A percentile compares a stretch with the other conserved stretches of the same genome.
Evolutionary conservation across 148 eudicot species (phyloP).

Genomic region (Polygonum maritimum): DNA sequence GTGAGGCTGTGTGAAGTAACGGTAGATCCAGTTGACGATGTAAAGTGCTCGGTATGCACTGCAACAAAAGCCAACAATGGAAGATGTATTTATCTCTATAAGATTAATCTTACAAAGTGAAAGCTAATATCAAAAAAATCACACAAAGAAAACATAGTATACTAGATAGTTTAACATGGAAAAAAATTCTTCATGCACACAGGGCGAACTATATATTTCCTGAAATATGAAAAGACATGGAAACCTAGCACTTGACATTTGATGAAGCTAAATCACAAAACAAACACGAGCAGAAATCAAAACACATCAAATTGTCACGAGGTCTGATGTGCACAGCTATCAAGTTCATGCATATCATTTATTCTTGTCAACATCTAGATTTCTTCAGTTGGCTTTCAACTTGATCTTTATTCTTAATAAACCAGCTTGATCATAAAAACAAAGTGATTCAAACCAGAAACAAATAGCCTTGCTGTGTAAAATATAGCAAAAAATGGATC

Average conservation of each 20-base stretch:
- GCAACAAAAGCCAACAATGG: constrained; percentile 7
- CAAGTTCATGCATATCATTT: not conserved
- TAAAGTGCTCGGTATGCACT: constrained; percentile 88
- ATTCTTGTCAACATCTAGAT: not conserved
- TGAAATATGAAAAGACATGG: not conserved
- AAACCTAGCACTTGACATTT: not conserved
- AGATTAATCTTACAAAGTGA: not conserved
- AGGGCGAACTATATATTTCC: not conserved
- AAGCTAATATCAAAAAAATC: not conserved
- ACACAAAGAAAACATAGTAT: not conserved
- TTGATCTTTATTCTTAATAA: not conserved
- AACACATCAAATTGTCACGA: not conserved
- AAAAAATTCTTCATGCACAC: not conserved
- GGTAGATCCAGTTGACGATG: constrained; percentile 89
- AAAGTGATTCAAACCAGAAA: not conserved
- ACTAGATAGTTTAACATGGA: not conserved
- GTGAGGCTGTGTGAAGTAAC: constrained; percentile 64
- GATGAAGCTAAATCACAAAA: not conserved
- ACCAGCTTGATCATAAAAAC: not conserved
- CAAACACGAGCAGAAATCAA: not conserved
- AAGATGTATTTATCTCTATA: not conserved
- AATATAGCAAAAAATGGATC: not conserved
- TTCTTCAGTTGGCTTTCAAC: not conserved
- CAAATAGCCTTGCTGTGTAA: not conserved
- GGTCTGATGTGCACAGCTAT: not conserved